Percentiles rank a stretch among this genome's conserved stretches.
These are phyloP conservation scores for Xylariaceae sp. DNA, from an alignment of 2,329 filamentous ascomycete genomes.

Conservation along the genomic window DNA sequence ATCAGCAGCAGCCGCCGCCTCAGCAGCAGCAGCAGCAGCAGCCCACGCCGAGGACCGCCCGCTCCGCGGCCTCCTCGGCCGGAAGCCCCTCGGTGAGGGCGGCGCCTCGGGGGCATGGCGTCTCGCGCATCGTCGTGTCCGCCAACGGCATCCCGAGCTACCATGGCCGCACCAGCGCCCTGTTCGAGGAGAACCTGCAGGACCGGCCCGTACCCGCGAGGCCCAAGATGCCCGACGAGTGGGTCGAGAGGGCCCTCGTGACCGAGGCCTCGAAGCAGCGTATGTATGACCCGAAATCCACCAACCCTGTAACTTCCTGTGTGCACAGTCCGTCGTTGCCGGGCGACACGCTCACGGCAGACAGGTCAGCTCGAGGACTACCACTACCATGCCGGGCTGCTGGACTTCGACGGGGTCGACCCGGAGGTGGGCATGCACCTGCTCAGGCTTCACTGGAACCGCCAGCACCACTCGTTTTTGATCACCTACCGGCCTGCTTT, in stretches of 20 bases:
- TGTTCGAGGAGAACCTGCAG: constrained; percentile 34
- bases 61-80: neutral
- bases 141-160: constrained; percentile 36
- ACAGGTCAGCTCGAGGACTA: constrained; percentile 37
- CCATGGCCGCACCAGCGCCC: constrained; percentile 40
- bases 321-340: neutral
- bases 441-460: constrained; percentile 44
- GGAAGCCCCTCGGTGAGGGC: constrained; percentile 20
- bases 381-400: constrained; percentile 34
- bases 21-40: neutral
- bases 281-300: no score
- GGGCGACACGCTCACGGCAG: neutral
- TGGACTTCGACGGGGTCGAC: constrained; percentile 49
- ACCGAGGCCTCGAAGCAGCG: constrained; percentile 39
- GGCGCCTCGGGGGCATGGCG: constrained; percentile 11
- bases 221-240: constrained; percentile 27
- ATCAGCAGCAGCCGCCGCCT: neutral
- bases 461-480: constrained; percentile 40
- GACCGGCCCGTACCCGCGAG: constrained; percentile 12
- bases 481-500: constrained; percentile 46
- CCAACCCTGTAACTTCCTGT: neutral
- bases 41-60: neutral
- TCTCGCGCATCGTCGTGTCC: constrained; percentile 30
- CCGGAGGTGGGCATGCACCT: constrained; percentile 44
- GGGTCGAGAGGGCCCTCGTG: constrained; percentile 37